Evolutionary conservation across 1,139 yeast species (phyloP), one percentile per base, ranked within the genome.

Genomic region (Nakaseomyces bracarensis): DNA sequence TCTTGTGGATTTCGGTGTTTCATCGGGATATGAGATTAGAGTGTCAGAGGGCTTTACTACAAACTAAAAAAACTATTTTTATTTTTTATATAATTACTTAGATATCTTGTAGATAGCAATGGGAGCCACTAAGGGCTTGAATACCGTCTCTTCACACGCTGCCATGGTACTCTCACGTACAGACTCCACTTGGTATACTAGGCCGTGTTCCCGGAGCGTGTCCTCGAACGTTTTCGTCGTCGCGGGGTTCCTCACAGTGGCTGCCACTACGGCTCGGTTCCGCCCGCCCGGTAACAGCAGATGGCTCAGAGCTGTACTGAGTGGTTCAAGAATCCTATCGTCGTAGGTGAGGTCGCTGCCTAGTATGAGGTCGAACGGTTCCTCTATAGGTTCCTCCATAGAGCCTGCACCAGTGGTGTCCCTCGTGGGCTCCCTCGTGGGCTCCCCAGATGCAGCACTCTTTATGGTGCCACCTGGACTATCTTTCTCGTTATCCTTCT

Each of bases 311-410:
- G 82, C 72, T 3, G 57, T 48, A 3, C 78, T 70, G 38, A 87
- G 66, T n/a, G 63, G 63, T 0, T 76, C 76, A n/a, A 83, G 69
- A 2, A 77, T 68, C 3, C 73, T 65, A 1, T 75, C 61, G 55
- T 89, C 96, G 61, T 84, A 89, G 0, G 96, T 85, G 22, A 87
- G 84, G 59, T 86, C 96, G 0, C 95, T 91, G 0, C 89, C 96
- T 2, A 86, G 58, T 0, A 83, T 60, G 1, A 75, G 60, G 26
- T 33, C 35, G 14, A 10, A 27, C n/a, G 6, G 14, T 13, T n/a
- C 11, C 7, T n/a, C 14, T 51, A 78, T 77, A 10, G 67, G 58
- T 3, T 51, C 50, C 0, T 49, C 47, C 0, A 48, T 46, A n/a
- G n/a, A n/a, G n/a, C n/a, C n/a, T n/a, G n/a, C n/a, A n/a, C n/a